Evolutionary conservation across 768 basidiomycete genomes (phyloP), one percentile per base, ranked within the genome.

Genomic region (Lactifluus subvellereus): DNA sequence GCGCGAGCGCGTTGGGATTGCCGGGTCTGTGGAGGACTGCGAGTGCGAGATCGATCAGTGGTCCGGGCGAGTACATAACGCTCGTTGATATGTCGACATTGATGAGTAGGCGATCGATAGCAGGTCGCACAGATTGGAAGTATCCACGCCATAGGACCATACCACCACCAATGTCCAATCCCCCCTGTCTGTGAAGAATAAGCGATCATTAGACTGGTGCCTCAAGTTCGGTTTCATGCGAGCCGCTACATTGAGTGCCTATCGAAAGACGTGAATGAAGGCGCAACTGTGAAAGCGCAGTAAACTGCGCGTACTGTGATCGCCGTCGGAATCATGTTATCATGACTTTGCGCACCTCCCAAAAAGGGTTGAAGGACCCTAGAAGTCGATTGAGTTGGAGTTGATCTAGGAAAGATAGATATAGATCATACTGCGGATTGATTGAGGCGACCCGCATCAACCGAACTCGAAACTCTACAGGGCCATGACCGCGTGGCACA

Each of bases 81-180:
- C 85, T 88, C 0, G 88, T 88, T 0, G 85, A 83, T 49, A 89
- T 87, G 64, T 92, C 90, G 65, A 92, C 79, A 61, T 91, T 92
- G 66, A 91, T 76, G 27, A 90, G 72, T 68, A 92, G 80, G 0
- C 76, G 75, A 0, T 83, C 84, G 18, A 84, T 78, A 0, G 81
- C 82, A 3, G 89, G 89, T n/a, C 90, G 79, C 14, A 90, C 79
- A 0, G 86, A 88, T 70, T 91, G 90, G 73, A 92, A 91, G 61
- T 88, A 90, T 0, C 91, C 90, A 2, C 89, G 79, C 88, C 88
- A 89, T 0, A 90, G 78, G 14, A 83, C 80, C 3, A 92, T 77
- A 0, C 91, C 89, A 0, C 71, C 69, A 1, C 88, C 86, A 30
- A 90, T 82, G 53, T 75, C 72, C 53, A 75, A 78, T 10, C 74